A percentile compares a stretch with the other conserved stretches of the same genome.
These are phyloP conservation scores for Oemleria cerasiformis DNA, from an alignment of 306 rosid species.

Conservation along the genomic window DNA sequence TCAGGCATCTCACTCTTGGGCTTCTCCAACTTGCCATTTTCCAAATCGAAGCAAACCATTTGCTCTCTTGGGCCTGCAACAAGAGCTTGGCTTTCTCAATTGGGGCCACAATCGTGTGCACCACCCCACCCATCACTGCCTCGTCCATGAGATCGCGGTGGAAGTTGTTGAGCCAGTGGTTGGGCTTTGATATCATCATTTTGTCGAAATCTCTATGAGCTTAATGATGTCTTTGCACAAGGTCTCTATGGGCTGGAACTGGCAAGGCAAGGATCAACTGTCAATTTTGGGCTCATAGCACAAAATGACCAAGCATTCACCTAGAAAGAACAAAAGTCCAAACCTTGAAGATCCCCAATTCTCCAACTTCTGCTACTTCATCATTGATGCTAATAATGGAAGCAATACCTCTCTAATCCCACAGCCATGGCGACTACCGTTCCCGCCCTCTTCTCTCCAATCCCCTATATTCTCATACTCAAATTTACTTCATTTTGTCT, in stretches of 20 bases:
- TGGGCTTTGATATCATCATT: conserved; percentile 19
- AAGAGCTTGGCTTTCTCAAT: conserved; percentile 90
- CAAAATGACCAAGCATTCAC: background rate
- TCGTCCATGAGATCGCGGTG: conserved; percentile 93
- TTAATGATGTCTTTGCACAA: no score
- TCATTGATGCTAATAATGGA: conserved; percentile 23
- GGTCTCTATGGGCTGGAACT: background rate
- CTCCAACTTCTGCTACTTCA: background rate
- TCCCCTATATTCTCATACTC: conserved; percentile 38
- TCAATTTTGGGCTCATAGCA: background rate
- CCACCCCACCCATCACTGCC: conserved; percentile 81
- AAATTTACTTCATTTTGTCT: conserved; percentile 23
- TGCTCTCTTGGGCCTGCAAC: conserved; percentile 95
- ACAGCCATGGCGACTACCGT: conserved; percentile 47
- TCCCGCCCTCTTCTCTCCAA: conserved; percentile 41
- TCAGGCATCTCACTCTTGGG: conserved; percentile 34
- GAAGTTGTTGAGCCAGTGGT: conserved; percentile 45
- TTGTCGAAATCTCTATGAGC: no score
- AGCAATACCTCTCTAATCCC: conserved; percentile 13
- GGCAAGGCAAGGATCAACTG: background rate
- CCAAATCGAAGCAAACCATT: conserved; percentile 69
- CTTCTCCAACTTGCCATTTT: conserved; percentile 55
- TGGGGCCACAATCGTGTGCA: conserved; percentile 95
- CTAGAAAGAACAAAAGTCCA: background rate
- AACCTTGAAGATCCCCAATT: conserved; percentile 13